Evolutionary conservation across 2,329 filamentous ascomycete genomes (phyloP).

Genomic region (Didymella sp.): DNA sequence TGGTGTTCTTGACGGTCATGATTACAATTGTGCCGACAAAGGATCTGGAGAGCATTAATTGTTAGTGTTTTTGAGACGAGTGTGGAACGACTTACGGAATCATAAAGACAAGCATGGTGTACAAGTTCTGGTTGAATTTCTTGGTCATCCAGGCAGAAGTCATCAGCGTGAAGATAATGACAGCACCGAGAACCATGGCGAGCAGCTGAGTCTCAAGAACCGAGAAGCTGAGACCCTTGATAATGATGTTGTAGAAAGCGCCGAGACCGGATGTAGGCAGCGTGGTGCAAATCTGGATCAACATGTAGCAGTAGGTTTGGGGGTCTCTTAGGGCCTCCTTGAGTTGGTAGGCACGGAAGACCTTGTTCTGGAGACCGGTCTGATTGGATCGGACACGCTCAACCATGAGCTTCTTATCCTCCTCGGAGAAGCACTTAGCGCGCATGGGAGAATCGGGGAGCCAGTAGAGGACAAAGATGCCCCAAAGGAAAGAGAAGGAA

Average conservation of each 20-base stretch:
- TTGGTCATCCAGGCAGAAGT: conserved; percentile 71
- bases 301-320: conserved; percentile 63
- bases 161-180: conserved; percentile 74
- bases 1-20: conserved; percentile 69
- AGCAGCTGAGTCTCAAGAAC: conserved; percentile 73
- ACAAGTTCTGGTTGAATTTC: conserved; percentile 71
- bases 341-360: conserved; percentile 61
- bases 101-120: conserved; percentile 70
- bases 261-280: conserved; percentile 76
- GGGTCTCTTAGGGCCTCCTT: conserved; percentile 68
- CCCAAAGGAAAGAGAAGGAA: conserved; percentile 67
- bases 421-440: conserved; percentile 71
- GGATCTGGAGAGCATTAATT: conserved; percentile 55
- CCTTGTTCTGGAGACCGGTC: conserved; percentile 56
- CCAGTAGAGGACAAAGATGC: conserved; percentile 60
- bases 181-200: conserved; percentile 75
- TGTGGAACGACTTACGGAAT: conserved; percentile 62
- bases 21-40: conserved; percentile 75
- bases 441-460: conserved; percentile 70
- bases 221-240: conserved; percentile 70
- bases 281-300: conserved; percentile 74
- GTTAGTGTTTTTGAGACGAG: rapidly evolving
- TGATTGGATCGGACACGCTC: conserved; percentile 56
- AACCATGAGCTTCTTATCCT: conserved; percentile 66
- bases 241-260: conserved; percentile 77